Evolutionary conservation across 2,329 filamentous ascomycete species (phyloP).

Genomic region (Metarhizium anisopliae): DNA sequence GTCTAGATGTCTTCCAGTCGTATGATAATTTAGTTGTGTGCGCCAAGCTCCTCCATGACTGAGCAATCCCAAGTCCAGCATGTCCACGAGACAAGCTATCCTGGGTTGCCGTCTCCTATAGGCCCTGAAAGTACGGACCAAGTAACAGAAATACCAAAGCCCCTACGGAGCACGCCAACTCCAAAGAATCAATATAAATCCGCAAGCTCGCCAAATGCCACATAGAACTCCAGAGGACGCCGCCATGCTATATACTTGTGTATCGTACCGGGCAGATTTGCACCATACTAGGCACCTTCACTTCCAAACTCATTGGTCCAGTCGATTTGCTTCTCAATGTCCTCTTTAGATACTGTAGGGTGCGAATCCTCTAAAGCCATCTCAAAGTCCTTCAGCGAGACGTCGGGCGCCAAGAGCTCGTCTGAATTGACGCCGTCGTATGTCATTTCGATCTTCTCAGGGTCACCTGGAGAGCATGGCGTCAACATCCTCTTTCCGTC

Average conservation of each 20-base stretch:
- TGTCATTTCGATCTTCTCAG: conserved; percentile 81
- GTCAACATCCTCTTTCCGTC: conserved; percentile 64
- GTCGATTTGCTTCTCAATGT: conserved; percentile 74
- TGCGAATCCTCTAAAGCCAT: conserved; percentile 82
- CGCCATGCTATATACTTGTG: conserved; percentile 15
- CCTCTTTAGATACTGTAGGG: conserved; percentile 83
- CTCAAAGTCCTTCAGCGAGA: conserved; percentile 85
- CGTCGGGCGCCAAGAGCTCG: conserved; percentile 73
- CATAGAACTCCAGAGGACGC: conserved; percentile 21
- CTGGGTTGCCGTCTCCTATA: neutral
- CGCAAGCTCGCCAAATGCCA: conserved; percentile 12
- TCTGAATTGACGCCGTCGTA: conserved; percentile 85
- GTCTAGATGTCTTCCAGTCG: neutral
- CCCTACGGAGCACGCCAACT: neutral
- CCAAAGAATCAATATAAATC: conserved; percentile 8
- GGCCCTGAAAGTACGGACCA: neutral
- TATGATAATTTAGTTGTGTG: neutral
- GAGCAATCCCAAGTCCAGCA: no score
- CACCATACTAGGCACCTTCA: conserved; percentile 53
- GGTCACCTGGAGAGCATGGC: conserved; percentile 88
- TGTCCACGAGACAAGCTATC: neutral
- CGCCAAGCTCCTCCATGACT: neutral
- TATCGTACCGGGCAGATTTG: conserved; percentile 6
- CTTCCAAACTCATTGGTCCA: conserved; percentile 97
- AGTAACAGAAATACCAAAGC: neutral